These are phyloP conservation scores for Carnegiea gigantea DNA, from an alignment of 179 eudicot genomes.

Conservation along the genomic window DNA sequence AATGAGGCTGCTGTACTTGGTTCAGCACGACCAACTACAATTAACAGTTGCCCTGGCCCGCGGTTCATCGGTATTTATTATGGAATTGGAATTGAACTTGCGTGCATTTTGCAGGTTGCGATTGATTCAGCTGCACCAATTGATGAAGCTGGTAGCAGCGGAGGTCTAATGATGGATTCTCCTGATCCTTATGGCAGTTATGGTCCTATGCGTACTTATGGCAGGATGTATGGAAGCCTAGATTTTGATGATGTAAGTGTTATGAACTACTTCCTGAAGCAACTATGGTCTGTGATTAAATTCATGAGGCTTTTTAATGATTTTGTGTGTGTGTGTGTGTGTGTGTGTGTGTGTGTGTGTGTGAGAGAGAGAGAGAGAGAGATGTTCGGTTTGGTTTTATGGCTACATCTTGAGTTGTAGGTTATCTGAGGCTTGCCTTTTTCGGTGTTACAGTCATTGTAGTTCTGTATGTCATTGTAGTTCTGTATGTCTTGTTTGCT, in stretches of 20 bases:
- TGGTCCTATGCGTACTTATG: constrained; percentile 75
- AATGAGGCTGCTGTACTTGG: no score
- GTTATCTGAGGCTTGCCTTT: neutral
- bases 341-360: no score
- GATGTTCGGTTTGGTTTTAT: no score
- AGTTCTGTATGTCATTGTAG: no score
- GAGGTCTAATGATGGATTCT: constrained; percentile 58
- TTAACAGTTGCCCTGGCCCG: no score
- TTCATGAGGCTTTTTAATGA: neutral
- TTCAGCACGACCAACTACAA: no score
- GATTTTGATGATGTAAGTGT: constrained; percentile 81
- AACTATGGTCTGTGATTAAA: no score
- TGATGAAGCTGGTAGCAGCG: constrained; percentile 81
- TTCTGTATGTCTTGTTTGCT: no score
- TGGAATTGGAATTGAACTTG: neutral
- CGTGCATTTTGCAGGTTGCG: constrained; percentile 63
- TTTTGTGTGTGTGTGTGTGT: neutral
- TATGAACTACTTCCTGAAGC: no score
- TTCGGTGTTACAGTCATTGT: no score
- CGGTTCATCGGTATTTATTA: no score
- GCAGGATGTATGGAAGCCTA: constrained; percentile 75
- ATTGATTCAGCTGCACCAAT: constrained; percentile 94
- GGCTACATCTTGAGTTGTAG: neutral
- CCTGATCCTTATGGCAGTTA: constrained; percentile 72
- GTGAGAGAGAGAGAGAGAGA: no score